Evolutionary conservation across 192 early-diverging fungal genomes (phyloP).

Genomic region (Rhizophagus prolifer): DNA sequence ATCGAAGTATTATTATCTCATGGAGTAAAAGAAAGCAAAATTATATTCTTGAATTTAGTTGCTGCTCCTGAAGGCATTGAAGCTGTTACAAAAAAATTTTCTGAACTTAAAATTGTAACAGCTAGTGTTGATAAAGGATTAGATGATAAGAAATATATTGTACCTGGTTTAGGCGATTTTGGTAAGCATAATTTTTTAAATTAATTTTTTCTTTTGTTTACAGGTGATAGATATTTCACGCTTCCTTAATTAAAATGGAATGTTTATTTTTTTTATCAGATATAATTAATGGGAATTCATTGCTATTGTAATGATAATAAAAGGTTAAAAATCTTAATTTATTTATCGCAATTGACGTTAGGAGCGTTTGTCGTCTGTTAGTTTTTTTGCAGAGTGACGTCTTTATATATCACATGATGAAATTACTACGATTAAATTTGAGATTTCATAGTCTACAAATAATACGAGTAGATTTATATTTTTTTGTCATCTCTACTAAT

Average conservation of each 20-base stretch:
- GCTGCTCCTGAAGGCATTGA: constrained; percentile 81
- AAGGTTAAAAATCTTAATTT: too few relatives aligned
- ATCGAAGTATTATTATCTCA: constrained; percentile 84
- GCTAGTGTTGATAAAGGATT: constrained; percentile 83
- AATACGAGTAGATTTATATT: too few relatives aligned
- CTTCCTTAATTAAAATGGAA: background rate
- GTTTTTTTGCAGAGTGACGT: too few relatives aligned
- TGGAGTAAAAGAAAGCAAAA: constrained; percentile 80
- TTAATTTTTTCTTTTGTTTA: background rate
- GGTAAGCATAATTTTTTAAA: constrained; percentile 40
- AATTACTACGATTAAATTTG: too few relatives aligned
- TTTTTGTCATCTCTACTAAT: too few relatives aligned
- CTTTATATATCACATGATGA: too few relatives aligned
- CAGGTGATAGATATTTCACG: constrained; percentile 23
- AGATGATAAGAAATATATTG: constrained; percentile 81
- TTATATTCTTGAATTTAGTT: constrained; percentile 91
- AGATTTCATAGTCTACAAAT: too few relatives aligned
- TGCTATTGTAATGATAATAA: too few relatives aligned
- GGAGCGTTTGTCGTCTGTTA: too few relatives aligned
- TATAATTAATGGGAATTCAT: too few relatives aligned
- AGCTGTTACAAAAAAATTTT: constrained; percentile 67
- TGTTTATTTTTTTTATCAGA: too few relatives aligned
- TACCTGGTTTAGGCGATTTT: constrained; percentile 91
- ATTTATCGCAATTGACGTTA: too few relatives aligned
- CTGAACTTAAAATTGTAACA: constrained; percentile 83